A percentile compares a stretch with the other conserved stretches of the same genome.
Evolutionary conservation across 805 yeast genomes (phyloP).

Genomic region (Ogataea nakhonphanomensis): DNA sequence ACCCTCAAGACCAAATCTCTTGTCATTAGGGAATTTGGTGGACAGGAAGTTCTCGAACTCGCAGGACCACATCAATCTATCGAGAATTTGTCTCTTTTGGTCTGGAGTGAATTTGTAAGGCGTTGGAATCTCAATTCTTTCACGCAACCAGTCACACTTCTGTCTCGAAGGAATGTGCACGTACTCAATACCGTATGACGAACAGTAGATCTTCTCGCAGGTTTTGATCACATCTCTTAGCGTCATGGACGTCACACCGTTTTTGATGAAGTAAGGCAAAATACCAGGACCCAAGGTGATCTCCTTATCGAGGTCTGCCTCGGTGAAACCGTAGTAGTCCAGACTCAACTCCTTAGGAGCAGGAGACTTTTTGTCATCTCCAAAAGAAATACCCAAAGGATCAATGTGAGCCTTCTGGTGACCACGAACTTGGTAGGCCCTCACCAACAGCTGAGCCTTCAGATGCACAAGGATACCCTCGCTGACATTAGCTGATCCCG

Average conservation of each 20-base stretch:
- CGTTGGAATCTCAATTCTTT: constrained; percentile 86
- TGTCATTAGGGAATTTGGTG: constrained; percentile 95
- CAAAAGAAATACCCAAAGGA: constrained; percentile 90
- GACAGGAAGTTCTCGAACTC: constrained; percentile 90
- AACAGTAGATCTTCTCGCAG: constrained; percentile 84
- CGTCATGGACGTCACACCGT: constrained; percentile 58
- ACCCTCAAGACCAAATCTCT: constrained; percentile 98
- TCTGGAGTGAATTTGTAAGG: constrained; percentile 83
- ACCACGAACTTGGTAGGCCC: constrained; percentile 99
- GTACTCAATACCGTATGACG: constrained; percentile 89
- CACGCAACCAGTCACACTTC: constrained; percentile 98
- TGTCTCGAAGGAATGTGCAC: constrained; percentile 94
- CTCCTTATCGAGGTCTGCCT: constrained; percentile 75
- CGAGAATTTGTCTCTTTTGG: constrained; percentile 93
- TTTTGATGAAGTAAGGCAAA: constrained; percentile 79
- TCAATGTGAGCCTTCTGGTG: constrained; percentile 94
- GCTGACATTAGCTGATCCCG: constrained; percentile 47
- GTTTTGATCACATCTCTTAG: constrained; percentile 72
- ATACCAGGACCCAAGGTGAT: constrained; percentile 97
- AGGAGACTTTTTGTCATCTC: constrained; percentile 50
- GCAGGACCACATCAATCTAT: constrained; percentile 94
- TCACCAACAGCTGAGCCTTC: constrained; percentile 92
- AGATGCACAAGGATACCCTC: constrained; percentile 80
- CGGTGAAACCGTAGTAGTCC: constrained; percentile 89
- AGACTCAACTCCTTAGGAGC: constrained; percentile 84